Conservation (phyloP, 306 rosid genomes). For the Gastrolobium bilobum region DNA sequence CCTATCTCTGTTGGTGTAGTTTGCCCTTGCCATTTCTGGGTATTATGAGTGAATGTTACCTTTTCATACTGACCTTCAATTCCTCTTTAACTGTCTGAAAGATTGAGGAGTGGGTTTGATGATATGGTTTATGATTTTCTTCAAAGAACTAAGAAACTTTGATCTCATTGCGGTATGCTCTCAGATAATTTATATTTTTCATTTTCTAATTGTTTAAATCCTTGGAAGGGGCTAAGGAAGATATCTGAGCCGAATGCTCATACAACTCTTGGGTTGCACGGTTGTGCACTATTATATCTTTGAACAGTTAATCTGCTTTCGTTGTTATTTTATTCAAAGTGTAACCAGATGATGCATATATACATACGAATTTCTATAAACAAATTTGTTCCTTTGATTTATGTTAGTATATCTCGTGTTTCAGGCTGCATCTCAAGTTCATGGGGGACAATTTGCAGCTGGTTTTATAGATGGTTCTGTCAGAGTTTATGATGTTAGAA, state of each 20-base stretch:
- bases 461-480: constrained; percentile 95
- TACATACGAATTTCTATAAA: not conserved
- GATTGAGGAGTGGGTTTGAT: constrained; percentile 15
- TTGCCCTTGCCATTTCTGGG: constrained; percentile 9
- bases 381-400: constrained; percentile 18
- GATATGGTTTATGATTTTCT: not conserved
- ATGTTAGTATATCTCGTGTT: constrained; percentile 16
- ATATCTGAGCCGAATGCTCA: not conserved
- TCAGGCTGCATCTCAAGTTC: constrained; percentile 97
- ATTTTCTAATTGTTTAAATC: not conserved
- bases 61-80: constrained; percentile 15
- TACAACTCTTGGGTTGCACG: not conserved
- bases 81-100: not conserved
- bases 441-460: constrained; percentile 95
- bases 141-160: constrained; percentile 7
- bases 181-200: not conserved
- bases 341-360: not conserved
- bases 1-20: constrained; percentile 8
- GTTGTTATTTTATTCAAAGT: constrained; percentile 15
- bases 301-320: constrained; percentile 11
- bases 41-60: constrained; percentile 12
- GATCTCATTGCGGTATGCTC: not conserved
- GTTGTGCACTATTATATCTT: constrained; percentile 21
- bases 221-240: constrained; percentile 2
- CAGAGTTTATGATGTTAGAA: constrained; percentile 85